Conservation (phyloP, 768 basidiomycete genomes). For the Russula vinacea region DNA sequence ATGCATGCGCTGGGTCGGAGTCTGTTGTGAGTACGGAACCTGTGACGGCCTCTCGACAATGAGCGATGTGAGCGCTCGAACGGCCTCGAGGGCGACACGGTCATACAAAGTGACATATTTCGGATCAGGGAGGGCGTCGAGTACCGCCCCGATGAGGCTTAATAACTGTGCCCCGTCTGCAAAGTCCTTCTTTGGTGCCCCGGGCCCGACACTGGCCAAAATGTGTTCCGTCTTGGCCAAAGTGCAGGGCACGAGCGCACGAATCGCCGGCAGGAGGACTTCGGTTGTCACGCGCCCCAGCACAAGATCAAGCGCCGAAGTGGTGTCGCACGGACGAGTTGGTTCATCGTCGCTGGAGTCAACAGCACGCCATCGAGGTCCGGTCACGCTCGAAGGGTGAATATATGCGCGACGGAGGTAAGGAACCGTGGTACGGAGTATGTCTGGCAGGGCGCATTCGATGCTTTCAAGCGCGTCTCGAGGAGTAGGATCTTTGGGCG, state of each 20-base stretch:
- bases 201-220: neutral
- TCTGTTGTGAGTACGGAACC: neutral
- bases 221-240: constrained; percentile 14
- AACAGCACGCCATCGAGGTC: neutral
- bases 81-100: constrained; percentile 10
- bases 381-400: neutral
- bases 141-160: neutral
- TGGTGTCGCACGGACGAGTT: neutral
- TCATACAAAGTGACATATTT: constrained; percentile 2
- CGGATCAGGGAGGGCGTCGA: constrained; percentile 1
- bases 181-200: neutral
- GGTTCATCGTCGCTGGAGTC: neutral
- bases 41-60: neutral
- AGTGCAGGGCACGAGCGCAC: constrained; percentile 17
- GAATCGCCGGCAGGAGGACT: constrained; percentile 19
- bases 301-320: constrained; percentile 6
- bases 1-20: constrained; percentile 9
- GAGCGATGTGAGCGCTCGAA: constrained; percentile 19
- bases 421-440: constrained; percentile 3
- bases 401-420: constrained; percentile 3
- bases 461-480: constrained; percentile 12
- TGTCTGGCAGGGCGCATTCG: constrained; percentile 1
- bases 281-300: constrained; percentile 3
- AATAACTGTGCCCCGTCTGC: constrained; percentile 10
- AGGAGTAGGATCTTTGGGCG: constrained; percentile 2